A percentile compares a stretch with the other conserved stretches of the same genome.
Conservation (phyloP, 495 filamentous ascomycete species). For the Clavariopsis aquatica region DNA sequence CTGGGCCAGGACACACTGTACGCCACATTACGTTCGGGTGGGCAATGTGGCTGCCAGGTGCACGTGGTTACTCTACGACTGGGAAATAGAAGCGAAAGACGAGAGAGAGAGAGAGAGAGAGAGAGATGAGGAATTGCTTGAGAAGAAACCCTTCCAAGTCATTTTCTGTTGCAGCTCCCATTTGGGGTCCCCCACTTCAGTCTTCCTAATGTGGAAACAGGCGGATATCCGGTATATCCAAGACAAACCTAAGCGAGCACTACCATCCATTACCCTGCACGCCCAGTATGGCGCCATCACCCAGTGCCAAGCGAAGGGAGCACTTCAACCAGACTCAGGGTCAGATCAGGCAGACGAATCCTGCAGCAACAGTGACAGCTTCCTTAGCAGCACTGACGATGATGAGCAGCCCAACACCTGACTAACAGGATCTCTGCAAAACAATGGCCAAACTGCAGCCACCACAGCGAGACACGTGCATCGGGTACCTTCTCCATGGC, state of each 20-base stretch:
- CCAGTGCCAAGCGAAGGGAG: neutral
- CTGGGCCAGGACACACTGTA: conserved; percentile 6
- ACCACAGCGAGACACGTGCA: conserved; percentile 13
- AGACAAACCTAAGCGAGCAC: conserved; percentile 2
- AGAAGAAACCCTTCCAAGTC: conserved; percentile 33
- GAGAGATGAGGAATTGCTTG: conserved; percentile 33
- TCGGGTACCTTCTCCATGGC: conserved; percentile 18
- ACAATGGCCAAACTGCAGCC: conserved; percentile 11
- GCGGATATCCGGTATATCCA: conserved; percentile 21
- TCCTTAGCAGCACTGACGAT: neutral
- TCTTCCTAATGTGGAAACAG: conserved; percentile 26
- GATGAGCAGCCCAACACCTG: neutral
- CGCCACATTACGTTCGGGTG: conserved; percentile 1
- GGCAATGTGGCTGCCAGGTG: conserved; percentile 11
- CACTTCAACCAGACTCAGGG: conserved; percentile 5
- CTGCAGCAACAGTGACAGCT: neutral
- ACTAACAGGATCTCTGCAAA: conserved; percentile 21
- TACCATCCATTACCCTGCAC: neutral
- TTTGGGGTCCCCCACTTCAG: neutral
- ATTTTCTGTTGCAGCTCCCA: conserved; percentile 28
- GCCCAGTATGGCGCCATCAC: neutral
- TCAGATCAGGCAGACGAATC: neutral
- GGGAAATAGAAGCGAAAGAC: conserved; percentile 10
- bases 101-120: conserved; percentile 5
- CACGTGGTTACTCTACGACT: conserved; percentile 26